Evolutionary conservation across 345 rosid species (phyloP), one percentile per base, ranked within the genome.

Genomic region (Eutrema heterophyllum): DNA sequence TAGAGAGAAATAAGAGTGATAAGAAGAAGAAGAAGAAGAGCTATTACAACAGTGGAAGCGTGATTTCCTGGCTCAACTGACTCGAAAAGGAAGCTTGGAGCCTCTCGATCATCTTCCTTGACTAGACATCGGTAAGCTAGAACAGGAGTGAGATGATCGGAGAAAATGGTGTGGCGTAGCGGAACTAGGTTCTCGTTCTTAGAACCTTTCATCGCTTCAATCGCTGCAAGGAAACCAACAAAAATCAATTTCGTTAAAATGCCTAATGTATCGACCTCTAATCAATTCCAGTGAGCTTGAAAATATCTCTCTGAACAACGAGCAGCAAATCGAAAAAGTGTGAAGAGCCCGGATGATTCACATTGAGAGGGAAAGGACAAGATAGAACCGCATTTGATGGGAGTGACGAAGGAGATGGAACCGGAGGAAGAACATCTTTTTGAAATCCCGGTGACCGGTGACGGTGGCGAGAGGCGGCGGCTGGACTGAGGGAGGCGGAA

Each of bases 91-190:
- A 92, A 92, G 79, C 96, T 92, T 0, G 96, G 98, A 73, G 97
- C 85, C 55, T 90, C 97, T 54, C 86, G 80, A 53, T 92, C 95
- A 76, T 92, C 95, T 78, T 92, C 95, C 76, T 83, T 88, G 18
- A 90, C 93, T 61, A 90, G 78, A 78, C 93, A 92, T 33, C 97
- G 85, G 76, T 90, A 90, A 7, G 96, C 95, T 2, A 92, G 78
- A 75, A 90, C 89, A 0, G 95, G 98, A 64, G 97, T 92, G 12
- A 92, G 81, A 71, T 92, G 98, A 77, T 90, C 98, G 12, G 93
- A 86, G 83, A 92, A 87, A 45, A 92, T 85, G 71, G 86, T 83
- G 33, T 73, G 82, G 64, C 79, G 80, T 40, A 90, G 76, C 33
- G 97, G 97, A 62, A 90, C 72, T 41, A 92, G 68, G 74, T 88